Evolutionary conservation across 768 basidiomycete species (phyloP).

Genomic region (Nidularia sp.): DNA sequence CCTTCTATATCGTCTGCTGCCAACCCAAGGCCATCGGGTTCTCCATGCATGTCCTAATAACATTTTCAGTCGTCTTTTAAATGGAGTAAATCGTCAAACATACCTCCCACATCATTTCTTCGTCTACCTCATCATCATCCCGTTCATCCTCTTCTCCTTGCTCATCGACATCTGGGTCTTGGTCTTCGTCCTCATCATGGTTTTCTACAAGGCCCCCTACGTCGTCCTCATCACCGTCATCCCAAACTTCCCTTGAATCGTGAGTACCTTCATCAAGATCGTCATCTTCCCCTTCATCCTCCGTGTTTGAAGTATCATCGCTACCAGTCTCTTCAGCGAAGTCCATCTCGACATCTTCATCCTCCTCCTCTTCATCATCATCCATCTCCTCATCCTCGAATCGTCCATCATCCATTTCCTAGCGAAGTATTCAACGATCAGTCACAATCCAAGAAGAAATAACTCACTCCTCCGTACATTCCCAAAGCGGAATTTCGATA

Average conservation of each 20-base stretch:
- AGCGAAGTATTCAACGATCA: slow-evolving; percentile 7
- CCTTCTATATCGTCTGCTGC: slow-evolving; percentile 52
- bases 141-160: slow-evolving; percentile 49
- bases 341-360: slow-evolving; percentile 85
- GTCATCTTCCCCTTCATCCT: slow-evolving; percentile 64
- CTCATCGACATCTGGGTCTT: slow-evolving; percentile 32
- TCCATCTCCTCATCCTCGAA: slow-evolving; percentile 73
- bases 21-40: slow-evolving; percentile 38
- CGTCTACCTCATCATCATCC: slow-evolving; percentile 26
- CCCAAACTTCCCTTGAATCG: slow-evolving; percentile 61
- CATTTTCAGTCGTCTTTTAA: background rate
- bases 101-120: slow-evolving; percentile 34
- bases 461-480: slow-evolving; percentile 87
- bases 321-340: slow-evolving; percentile 81
- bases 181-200: slow-evolving; percentile 46
- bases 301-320: slow-evolving; percentile 75
- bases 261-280: slow-evolving; percentile 57
- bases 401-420: slow-evolving; percentile 86
- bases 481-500: slow-evolving; percentile 96
- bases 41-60: slow-evolving; percentile 49
- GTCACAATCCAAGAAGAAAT: slow-evolving; percentile 1
- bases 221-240: slow-evolving; percentile 65
- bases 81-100: slow-evolving; percentile 1
- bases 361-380: slow-evolving; percentile 76
- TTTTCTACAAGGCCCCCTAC: slow-evolving; percentile 58